Base-by-base conservation (phyloP, 352 stramenopile genomes). In the Globisporangium orthogonon region DNA sequence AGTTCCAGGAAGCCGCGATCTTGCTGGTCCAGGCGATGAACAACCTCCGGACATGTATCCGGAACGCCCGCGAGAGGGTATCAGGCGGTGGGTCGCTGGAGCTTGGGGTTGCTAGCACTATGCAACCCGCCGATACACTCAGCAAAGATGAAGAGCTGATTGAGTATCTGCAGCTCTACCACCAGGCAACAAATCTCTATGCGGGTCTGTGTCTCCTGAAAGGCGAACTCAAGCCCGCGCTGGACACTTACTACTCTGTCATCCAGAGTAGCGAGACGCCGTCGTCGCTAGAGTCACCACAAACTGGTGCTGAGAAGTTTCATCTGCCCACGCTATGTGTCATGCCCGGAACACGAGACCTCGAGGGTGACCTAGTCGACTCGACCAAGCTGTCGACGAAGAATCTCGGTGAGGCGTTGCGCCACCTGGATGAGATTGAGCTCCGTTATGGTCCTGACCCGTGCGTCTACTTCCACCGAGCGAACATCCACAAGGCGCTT, bases 381-480 rank as follows among this genome's bases (percentile, higher is more conserved):
- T 79, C 76, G 7, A 68, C 61, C 3, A 76, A 78, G 50, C 52
- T 85, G 6, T 79, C 74, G 3, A 68, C 65, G 11, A 67, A 73
- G 47, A 74, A 75, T 49, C 47, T 87, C 0, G 52, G 61, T 5
- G 73, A 87, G 49, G 54, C 73, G 0, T 35, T 86, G 31, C 67
- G 73, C 2, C 76, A 87, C 47, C 51, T 87, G 28, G 67, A 75
- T 23, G 74, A 87, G 54, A 54, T 86, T 28, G 77, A 86, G 44
- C 71, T 60, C 48, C 73, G 77, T 2, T 87, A 87, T 29, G 77
- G 74, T 2, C 77, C 74, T 0, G 75, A 87, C 49, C 31, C 71
- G 7, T 83, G 71, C 55, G 30, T 86, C 23, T 86, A 84, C 54
- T 86, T 87, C 40, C 77, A 87, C 54, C 70, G 77, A 31, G 71